Evolutionary conservation across 2,329 filamentous ascomycete species (phyloP), one percentile per base, ranked within the genome.

Genomic region (Monilinia vaccinii-corymbosi): DNA sequence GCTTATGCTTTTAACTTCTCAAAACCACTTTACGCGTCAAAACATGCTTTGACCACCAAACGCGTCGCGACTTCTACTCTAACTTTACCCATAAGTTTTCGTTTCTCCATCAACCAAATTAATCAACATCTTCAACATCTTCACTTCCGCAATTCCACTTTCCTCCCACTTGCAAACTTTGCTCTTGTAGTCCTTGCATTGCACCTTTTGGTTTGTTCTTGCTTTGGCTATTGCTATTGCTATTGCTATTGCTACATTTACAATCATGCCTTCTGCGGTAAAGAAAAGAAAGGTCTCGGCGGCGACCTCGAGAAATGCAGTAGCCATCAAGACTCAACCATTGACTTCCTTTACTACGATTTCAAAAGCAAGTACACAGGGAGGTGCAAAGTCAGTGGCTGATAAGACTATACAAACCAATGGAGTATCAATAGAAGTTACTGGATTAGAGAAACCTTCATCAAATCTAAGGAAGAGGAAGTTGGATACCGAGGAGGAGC

Each of bases 281-380:
- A 72, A 71, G 53, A 67, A 65, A 60, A 61, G 66, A 62, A 72
- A 70, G 65, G 58, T 72, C 46, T 23, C 61, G 36, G 60, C 64
- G 42, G 58, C 65, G 8, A 58, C 57, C 6, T 31, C 63, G 36
- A 63, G 40, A 56, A 64, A 46, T 40, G 60, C 61, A 32, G 23
- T 60, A 48, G 60, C 65, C 28, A 58, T 38, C 28, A 63, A 49
- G 38, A 51, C 62, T 49, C 55, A 72, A 67, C 63, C 64, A n/a
- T 75, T 79, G 50, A 73, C 74, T 64, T 70, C 69, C 60, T 79
- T 78, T 64, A 71, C 75, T 61, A 74, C 72, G 64, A 68, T 77
- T 60, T 75, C 73, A 49, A 78, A 79, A 65, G 71, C 75, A 44
- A 63, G 58, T 59, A 72, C 70, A 16, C 72, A 70, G 21, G 58